Base-by-base conservation (phyloP, 1,284 basidiomycete genomes). In the Trametes versicolor region DNA sequence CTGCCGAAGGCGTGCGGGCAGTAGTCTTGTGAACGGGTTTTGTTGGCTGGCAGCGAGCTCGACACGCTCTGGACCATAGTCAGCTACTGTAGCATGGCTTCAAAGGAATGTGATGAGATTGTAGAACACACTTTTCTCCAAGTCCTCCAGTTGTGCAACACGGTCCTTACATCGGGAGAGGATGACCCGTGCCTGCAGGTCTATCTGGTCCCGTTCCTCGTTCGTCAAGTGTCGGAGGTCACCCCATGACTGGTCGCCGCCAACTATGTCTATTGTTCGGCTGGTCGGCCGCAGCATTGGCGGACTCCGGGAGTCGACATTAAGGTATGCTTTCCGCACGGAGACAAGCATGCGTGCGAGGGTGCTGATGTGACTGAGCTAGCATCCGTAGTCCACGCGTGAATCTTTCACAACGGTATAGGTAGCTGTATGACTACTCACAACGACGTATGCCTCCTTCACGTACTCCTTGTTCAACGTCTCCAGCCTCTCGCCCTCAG, bases 201-300 rank as follows among this genome's bases (percentile, higher is more conserved):
- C 96, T 65, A 97, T 92, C 77, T 96, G 93, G 78, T 97, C 95
- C 58, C 95, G 83, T 76, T 97, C 94, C 66, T 92, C 88, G 72
- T 97, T 95, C 27, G 87, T 89, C 17, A 97, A 83, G 73, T 90
- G 82, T 64, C 87, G 87, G 51, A 95, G 83, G 62, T 87, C 86
- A 15, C 86, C 78, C 90, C 91, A 94, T 32, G 83, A 80, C 62
- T 84, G 81, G 60, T 85, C 83, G 23, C 80, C 73, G 55, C 80
- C 81, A 53, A 77, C 80, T 13, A 91, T 73, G 77, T 93, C 88
- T 59, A 92, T 78, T 45, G 75, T 83, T 45, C 85, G 82, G 58
- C 82, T 79, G 10, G 81, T 74, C 69, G 86, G 84, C 39, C 85
- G 83, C 32, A 79, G 76, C 50, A 85, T 74, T 13, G 86, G 85